These are phyloP conservation scores for Alternaria gansuensis DNA, from an alignment of 2,329 filamentous ascomycete genomes.

Conservation along the genomic window DNA sequence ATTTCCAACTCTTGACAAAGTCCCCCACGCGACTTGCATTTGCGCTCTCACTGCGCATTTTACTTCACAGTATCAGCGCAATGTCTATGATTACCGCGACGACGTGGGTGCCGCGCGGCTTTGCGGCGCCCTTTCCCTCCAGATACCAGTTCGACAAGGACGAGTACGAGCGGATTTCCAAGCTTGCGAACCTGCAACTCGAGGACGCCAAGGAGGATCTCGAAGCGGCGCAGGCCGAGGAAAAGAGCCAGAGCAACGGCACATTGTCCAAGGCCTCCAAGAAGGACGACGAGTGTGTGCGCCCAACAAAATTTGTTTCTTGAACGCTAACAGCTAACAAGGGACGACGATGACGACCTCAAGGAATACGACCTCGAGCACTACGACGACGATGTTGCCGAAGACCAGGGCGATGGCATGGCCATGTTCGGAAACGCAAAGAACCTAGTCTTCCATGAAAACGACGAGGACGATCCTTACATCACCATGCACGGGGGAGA, in stretches of 20 bases:
- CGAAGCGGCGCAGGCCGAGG: slow-evolving; percentile 64
- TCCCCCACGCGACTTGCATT: slow-evolving; percentile 22
- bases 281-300: slow-evolving; percentile 37
- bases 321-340: slow-evolving; percentile 29
- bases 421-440: slow-evolving; percentile 96
- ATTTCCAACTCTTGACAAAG: slow-evolving; percentile 28
- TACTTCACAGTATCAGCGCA: slow-evolving; percentile 23
- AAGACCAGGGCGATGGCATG: slow-evolving; percentile 77
- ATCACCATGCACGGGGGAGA: slow-evolving; percentile 80
- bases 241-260: slow-evolving; percentile 49
- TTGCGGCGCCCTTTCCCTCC: slow-evolving; percentile 60
- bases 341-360: slow-evolving; percentile 77
- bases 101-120: slow-evolving; percentile 63
- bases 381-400: slow-evolving; percentile 84
- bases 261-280: slow-evolving; percentile 28
- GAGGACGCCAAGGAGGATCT: slow-evolving; percentile 88
- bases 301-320: not conserved
- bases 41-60: slow-evolving; percentile 23
- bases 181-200: slow-evolving; percentile 70
- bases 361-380: slow-evolving; percentile 97
- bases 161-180: slow-evolving; percentile 61
- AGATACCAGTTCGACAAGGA: slow-evolving; percentile 63
- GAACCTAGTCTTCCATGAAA: slow-evolving; percentile 90
- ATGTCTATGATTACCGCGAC: slow-evolving; percentile 67
- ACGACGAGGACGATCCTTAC: slow-evolving; percentile 95